Evolutionary conservation across 2,329 filamentous ascomycete species (phyloP), one percentile per base, ranked within the genome.

Genomic region (Ophiocordyceps australis): DNA sequence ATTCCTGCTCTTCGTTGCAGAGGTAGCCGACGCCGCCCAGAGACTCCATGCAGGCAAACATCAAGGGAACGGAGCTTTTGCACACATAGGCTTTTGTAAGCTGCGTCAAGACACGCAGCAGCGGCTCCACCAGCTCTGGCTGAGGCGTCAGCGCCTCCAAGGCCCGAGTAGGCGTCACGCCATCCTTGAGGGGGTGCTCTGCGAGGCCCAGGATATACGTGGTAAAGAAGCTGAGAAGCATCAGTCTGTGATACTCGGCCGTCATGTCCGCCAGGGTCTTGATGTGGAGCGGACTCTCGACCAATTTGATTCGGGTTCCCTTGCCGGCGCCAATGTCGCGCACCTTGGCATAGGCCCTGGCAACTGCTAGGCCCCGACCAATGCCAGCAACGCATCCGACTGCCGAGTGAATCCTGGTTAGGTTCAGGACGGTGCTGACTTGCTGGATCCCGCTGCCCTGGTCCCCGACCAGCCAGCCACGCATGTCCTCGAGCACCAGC

Each of bases 1-100:
- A 60, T 25, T 71, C 67, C 30, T 69, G 64, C 30, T 68, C 62
- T 20, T 62, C 55, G 36, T 75, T 75, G 38, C 71, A 57, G 14
- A 74, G 57, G 35, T 76, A 78, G 1, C 74, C 72, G 1, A 77
- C 62, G 1, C 73, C 73, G 7, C 73, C 73, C 1, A 78, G 54
- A 2, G 59, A 55, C 38, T 76, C 72, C 63, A 77, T 73, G 38
- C 62, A 67, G 10, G 55, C 55, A 34, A 60, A 59, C 12, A 74
- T 40, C 4, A 62, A 52, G 7, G 51, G 50, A 22, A 66, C 59
- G 7, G 53, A 50, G 8, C 49, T 47, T 35, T 56, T 62, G 45
- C 60, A 66, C 5, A 57, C 61, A 34, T 65, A 56, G 4, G 65
- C 66, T 41, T 77, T 77, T 28, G 63, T 49, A 11, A 74, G 45